A percentile compares a stretch with the other conserved stretches of the same genome.
Conservation (phyloP, 768 basidiomycete genomes). For the Naganishia randhawae region DNA sequence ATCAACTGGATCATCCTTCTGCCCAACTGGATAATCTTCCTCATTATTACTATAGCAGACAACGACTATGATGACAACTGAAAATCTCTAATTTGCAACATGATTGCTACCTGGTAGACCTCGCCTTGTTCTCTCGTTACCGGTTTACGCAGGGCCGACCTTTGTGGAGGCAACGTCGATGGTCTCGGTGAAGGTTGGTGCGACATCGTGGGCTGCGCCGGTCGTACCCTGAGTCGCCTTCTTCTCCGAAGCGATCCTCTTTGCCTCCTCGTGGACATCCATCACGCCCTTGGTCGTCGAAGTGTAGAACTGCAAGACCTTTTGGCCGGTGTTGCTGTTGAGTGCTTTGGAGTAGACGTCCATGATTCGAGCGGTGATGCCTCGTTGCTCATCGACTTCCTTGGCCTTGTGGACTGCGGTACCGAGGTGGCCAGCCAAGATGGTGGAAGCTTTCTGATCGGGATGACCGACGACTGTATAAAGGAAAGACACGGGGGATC, state of each 20-base stretch:
- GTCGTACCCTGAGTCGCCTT: constrained; percentile 19
- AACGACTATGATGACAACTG: constrained; percentile 4
- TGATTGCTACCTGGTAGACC: background rate
- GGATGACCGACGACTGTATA: constrained; percentile 60
- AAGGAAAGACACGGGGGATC: background rate
- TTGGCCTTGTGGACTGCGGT: constrained; percentile 65
- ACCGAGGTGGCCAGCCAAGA: constrained; percentile 20
- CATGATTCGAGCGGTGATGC: constrained; percentile 63
- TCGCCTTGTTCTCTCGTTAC: background rate
- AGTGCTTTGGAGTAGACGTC: constrained; percentile 61
- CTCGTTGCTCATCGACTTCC: constrained; percentile 76
- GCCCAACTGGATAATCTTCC: too few relatives aligned
- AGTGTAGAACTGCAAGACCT: constrained; percentile 77
- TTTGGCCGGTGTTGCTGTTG: constrained; percentile 69
- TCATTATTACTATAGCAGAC: too few relatives aligned
- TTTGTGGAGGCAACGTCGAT: constrained; percentile 18
- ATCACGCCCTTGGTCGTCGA: constrained; percentile 76
- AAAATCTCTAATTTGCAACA: constrained; percentile 2
- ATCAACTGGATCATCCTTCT: too few relatives aligned
- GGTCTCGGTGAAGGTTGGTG: constrained; percentile 24
- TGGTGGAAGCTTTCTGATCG: constrained; percentile 21
- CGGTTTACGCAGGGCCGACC: background rate
- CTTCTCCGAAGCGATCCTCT: constrained; percentile 60
- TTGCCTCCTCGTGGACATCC: constrained; percentile 91
- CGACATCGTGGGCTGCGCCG: constrained; percentile 26